A percentile compares a stretch with the other conserved stretches of the same genome.
phyloP scores from a whole-genome alignment of 192 early-diverging fungal species.

The Coemansia sp. region DNA sequence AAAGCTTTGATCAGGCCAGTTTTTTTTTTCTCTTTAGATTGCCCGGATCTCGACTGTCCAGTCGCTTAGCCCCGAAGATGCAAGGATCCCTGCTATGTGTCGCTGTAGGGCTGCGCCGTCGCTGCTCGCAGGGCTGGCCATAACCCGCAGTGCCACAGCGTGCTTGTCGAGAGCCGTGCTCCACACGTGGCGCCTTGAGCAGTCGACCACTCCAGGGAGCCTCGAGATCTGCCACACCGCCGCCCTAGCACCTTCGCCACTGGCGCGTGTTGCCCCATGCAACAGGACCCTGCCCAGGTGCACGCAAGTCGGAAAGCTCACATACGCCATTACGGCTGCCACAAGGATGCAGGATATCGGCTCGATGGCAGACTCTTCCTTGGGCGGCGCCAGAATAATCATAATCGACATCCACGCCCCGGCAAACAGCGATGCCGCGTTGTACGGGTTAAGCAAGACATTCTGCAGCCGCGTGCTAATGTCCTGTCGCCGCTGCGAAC shows the following conservation, averaged over 20 bases:
- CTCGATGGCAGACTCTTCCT: slow-evolving; percentile 34
- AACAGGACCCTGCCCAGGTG: slow-evolving; percentile 27
- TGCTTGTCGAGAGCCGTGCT: slow-evolving; percentile 12
- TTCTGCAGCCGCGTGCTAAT: slow-evolving; percentile 25
- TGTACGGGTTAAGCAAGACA: slow-evolving; percentile 35
- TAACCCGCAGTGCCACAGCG: slow-evolving; percentile 22
- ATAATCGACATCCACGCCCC: slow-evolving; percentile 27
- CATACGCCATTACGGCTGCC: slow-evolving; percentile 27
- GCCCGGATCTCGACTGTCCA: slow-evolving; percentile 25
- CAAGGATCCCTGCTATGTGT: slow-evolving; percentile 24
- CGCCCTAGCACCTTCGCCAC: not conserved
- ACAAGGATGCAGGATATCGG: slow-evolving; percentile 37
- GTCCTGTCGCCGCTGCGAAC: slow-evolving; percentile 6
- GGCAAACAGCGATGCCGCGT: slow-evolving; percentile 31
- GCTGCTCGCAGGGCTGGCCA: not conserved
- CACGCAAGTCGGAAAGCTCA: slow-evolving; percentile 32
- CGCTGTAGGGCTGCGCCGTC: not conserved
- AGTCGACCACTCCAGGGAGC: slow-evolving; percentile 31
- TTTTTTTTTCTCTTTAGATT: not conserved
- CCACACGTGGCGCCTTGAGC: slow-evolving; percentile 31
- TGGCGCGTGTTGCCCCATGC: slow-evolving; percentile 11
- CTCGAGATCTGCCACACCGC: slow-evolving; percentile 19
- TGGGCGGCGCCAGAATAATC: slow-evolving; percentile 20
- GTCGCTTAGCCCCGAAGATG: slow-evolving; percentile 7
- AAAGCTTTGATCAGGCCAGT: not conserved